Evolutionary conservation across 176 grass and related monocot species (phyloP).

Genomic region (Cenchrus fungigraminus): DNA sequence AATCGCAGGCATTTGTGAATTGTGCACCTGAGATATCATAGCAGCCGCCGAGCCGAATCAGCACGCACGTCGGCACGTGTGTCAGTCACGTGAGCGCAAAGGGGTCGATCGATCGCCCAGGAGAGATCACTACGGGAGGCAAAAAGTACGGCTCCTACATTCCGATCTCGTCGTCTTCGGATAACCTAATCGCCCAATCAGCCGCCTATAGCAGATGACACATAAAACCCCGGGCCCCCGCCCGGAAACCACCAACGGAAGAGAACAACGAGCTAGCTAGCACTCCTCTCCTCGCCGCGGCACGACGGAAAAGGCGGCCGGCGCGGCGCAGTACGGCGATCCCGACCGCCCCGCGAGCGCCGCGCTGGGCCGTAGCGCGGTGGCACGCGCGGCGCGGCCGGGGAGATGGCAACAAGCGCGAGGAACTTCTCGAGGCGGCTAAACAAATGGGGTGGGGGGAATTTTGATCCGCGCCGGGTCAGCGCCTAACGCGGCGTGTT

Average conservation of each 20-base stretch:
- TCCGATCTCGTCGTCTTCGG: constrained; percentile 44
- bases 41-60: background rate
- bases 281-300: constrained; percentile 13
- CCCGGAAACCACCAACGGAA: constrained; percentile 7
- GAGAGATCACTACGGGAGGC: background rate
- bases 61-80: constrained; percentile 19
- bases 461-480: constrained; percentile 37
- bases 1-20: background rate
- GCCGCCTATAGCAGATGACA: too few species aligned
- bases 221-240: background rate
- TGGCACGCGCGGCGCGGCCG: background rate
- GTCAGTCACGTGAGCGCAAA: constrained; percentile 34
- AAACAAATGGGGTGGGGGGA: constrained; percentile 19
- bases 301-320: background rate
- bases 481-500: constrained; percentile 67
- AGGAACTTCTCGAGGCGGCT: constrained; percentile 67
- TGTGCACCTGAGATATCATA: background rate
- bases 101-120: background rate
- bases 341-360: constrained; percentile 26
- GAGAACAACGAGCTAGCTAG: background rate
- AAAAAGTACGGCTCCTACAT: constrained; percentile 44
- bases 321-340: constrained; percentile 18
- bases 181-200: background rate
- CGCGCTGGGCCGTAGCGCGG: background rate
- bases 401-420: constrained; percentile 44